Evolutionary conservation across 2,329 filamentous ascomycete species (phyloP), one percentile per base, ranked within the genome.

Genomic region (Aspergillus brasiliensis): DNA sequence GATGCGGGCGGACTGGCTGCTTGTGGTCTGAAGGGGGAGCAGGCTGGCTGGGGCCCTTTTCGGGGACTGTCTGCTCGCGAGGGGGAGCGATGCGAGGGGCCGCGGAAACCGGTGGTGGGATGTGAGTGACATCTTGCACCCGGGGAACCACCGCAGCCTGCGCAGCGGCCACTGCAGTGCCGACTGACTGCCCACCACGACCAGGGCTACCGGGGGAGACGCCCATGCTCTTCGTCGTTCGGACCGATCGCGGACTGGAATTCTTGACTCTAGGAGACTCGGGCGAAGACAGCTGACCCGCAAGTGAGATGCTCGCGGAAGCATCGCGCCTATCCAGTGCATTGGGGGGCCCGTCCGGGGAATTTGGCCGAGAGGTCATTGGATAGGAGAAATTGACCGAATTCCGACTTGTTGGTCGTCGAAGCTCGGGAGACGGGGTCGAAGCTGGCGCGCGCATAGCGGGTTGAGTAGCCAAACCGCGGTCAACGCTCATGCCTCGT

Each of bases 381-480:
- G 79, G 79, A 52, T 80, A 80, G 1, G 80, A 82, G 59, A 82
- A 82, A 66, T 82, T 82, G 60, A 82, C 71, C 3, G 80, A 82
- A 31, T 73, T 76, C 47, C 78, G 70, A 62, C 77, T 82, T 46
- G 65, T 67, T 5, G 74, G 67, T 37, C 77, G 72, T 57, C 79
- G 77, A 25, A 74, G 54, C 49, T 78, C 77, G 1, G 71, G 69
- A 8, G 76, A 71, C 2, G 65, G 73, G 23, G 65, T 70, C 54
- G 73, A 60, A 28, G 62, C 64, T 11, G 61, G 58, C 2, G 66
- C 58, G 4, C 68, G 69, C 25, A 28, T 15, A 19, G 37, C 28
- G 17, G 53, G 49, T 23, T 60, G 60, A 27, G 61, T 62, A 51
- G 59, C 60, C 28, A 62, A 58, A 25, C 56, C 66, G 47, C 65